Evolutionary conservation across 2,329 filamentous ascomycete species (phyloP).

Genomic region (Fusarium sp.): DNA sequence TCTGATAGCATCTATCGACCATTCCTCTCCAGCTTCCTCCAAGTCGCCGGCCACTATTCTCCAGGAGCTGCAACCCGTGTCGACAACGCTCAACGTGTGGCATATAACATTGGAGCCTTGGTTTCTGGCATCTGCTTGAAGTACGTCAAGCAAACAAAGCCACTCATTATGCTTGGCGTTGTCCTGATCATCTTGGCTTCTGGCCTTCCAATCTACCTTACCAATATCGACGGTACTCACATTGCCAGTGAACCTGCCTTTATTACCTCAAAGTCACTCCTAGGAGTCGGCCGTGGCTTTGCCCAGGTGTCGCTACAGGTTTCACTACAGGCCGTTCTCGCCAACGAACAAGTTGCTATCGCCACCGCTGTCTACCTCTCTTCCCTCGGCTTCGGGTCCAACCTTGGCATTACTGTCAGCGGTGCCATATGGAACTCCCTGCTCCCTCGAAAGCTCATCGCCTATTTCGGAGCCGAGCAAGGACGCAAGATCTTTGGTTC

Average conservation of each 20-base stretch:
- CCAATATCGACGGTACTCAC: slow-evolving; percentile 26
- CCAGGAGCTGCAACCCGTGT: slow-evolving; percentile 31
- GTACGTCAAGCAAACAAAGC: slow-evolving; percentile 33
- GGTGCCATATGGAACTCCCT: slow-evolving; percentile 38
- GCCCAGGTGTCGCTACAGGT: slow-evolving; percentile 25
- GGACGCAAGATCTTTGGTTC: slow-evolving; percentile 29
- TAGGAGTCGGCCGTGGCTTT: slow-evolving; percentile 30
- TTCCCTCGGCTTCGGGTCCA: slow-evolving; percentile 27
- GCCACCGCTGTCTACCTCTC: slow-evolving; percentile 34
- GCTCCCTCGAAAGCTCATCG: slow-evolving; percentile 15
- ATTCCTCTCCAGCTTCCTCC: slow-evolving; percentile 25
- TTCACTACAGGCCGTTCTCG: slow-evolving; percentile 17
- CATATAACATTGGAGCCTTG: slow-evolving; percentile 23
- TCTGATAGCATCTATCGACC: slow-evolving; percentile 35
- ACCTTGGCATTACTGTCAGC: slow-evolving; percentile 29
- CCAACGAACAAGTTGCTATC: slow-evolving; percentile 28
- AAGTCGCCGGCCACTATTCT: slow-evolving; percentile 29
- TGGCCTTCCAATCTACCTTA: slow-evolving; percentile 30
- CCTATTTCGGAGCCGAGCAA: slow-evolving; percentile 11
- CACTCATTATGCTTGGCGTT: slow-evolving; percentile 23
- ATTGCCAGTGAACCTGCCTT: slow-evolving; percentile 32
- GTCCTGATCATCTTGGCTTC: slow-evolving; percentile 31
- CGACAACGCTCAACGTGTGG: slow-evolving; percentile 29
- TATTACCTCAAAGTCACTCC: slow-evolving; percentile 29
- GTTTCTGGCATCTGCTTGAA: slow-evolving; percentile 14